These are phyloP conservation scores for Rhododendron molle DNA, from an alignment of 148 eudicot genomes.

Conservation along the genomic window DNA sequence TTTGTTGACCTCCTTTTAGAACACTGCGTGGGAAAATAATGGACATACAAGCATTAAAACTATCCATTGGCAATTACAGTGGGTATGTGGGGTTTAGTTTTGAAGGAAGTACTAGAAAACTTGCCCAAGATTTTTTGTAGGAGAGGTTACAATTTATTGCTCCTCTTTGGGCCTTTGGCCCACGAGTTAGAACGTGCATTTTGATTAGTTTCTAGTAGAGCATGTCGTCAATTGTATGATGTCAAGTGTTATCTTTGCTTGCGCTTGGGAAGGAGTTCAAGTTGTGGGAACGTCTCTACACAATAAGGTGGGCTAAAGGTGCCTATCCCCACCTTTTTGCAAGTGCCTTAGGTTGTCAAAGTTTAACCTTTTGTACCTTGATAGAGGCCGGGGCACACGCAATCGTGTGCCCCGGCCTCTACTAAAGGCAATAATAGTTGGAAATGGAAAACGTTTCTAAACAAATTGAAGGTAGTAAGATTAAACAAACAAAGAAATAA, in stretches of 20 bases:
- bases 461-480: too few relatives aligned
- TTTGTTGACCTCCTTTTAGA: too few relatives aligned
- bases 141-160: not conserved
- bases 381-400: too few relatives aligned
- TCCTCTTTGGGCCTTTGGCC: not conserved
- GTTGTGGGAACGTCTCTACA: not conserved
- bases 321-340: not conserved
- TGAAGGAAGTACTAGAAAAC: not conserved
- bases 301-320: too few relatives aligned
- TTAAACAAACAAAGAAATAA: too few relatives aligned
- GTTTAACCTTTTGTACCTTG: not conserved
- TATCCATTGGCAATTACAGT: not conserved
- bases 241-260: not conserved
- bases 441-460: too few relatives aligned
- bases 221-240: not conserved
- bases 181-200: too few relatives aligned
- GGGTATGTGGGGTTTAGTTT: not conserved
- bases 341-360: not conserved
- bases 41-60: not conserved
- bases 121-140: not conserved
- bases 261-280: not conserved
- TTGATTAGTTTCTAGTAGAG: not conserved
- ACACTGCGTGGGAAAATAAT: too few relatives aligned
- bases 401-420: too few relatives aligned
- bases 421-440: too few relatives aligned